Evolutionary conservation across 257 asterid genomes (phyloP).

Genomic region (Nicotiana sylvestris): DNA sequence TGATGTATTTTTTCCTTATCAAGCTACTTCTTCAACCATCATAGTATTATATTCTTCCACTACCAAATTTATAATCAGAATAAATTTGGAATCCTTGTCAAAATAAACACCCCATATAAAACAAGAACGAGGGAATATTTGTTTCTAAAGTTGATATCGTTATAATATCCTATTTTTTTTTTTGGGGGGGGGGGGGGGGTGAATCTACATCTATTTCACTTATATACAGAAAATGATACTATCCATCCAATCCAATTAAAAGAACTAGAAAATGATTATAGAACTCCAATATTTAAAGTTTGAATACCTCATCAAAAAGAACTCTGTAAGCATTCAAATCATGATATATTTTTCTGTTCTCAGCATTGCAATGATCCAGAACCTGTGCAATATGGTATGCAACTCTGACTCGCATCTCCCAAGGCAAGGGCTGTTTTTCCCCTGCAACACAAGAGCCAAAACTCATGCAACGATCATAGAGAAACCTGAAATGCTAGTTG

Average conservation of each 20-base stretch:
- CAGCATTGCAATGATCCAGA: constrained; percentile 71
- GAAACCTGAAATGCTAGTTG: background rate
- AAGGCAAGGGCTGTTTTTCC: constrained; percentile 91
- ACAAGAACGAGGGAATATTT: background rate
- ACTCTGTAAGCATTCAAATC: constrained; percentile 87
- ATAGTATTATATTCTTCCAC: background rate
- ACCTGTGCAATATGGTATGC: constrained; percentile 79
- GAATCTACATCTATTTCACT: background rate
- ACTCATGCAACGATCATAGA: background rate
- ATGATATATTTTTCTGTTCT: constrained; percentile 74
- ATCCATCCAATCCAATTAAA: background rate
- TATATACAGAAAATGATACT: background rate
- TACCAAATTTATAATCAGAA: background rate
- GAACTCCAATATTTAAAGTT: background rate
- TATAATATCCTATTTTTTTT: background rate
- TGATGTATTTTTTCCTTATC: background rate
- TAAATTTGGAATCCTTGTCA: background rate
- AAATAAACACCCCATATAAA: background rate
- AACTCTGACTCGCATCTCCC: constrained; percentile 96
- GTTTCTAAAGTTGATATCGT: background rate
- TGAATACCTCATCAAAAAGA: constrained; percentile 82
- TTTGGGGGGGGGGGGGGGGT: background rate
- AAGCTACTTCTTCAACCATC: background rate
- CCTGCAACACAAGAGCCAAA: constrained; percentile 35
- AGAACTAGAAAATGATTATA: background rate